phyloP scores from a whole-genome alignment of 202 grass and related monocot species.

The Dendrocalamus latiflorus region DNA sequence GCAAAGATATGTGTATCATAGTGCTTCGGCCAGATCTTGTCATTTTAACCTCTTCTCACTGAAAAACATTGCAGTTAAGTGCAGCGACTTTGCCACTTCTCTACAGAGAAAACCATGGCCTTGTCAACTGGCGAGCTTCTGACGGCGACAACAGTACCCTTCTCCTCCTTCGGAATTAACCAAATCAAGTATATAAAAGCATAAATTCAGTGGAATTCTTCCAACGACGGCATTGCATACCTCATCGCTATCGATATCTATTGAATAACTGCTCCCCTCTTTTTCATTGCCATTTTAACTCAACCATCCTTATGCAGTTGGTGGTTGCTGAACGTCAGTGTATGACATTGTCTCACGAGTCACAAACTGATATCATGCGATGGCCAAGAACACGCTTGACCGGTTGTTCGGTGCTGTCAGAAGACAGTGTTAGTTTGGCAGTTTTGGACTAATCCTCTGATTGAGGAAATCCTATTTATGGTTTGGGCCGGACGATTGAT shows the following conservation, averaged over 20 bases:
- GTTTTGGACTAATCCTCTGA: conserved; percentile 10
- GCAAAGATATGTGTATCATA: not conserved
- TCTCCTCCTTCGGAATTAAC: not conserved
- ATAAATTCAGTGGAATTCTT: not conserved
- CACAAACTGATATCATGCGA: not conserved
- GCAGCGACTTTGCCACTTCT: not conserved
- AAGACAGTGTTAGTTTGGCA: conserved; percentile 36
- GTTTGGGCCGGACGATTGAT: not conserved
- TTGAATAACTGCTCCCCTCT: conserved; percentile 4
- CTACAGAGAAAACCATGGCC: not conserved
- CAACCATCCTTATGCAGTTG: not conserved
- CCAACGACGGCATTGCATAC: not conserved
- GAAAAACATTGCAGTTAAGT: not conserved
- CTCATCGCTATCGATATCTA: not conserved
- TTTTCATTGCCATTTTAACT: not conserved
- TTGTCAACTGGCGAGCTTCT: not conserved
- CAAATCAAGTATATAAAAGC: conserved; percentile 5
- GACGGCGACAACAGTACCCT: not conserved
- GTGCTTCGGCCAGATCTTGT: not conserved
- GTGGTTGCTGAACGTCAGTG: conserved; percentile 23
- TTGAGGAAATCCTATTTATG: not conserved
- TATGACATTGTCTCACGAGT: not conserved
- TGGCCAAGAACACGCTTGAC: not conserved
- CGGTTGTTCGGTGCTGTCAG: not conserved
- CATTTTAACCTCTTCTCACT: not conserved